Base-by-base conservation (phyloP, 306 rosid genomes). In the Alnus glutinosa region DNA sequence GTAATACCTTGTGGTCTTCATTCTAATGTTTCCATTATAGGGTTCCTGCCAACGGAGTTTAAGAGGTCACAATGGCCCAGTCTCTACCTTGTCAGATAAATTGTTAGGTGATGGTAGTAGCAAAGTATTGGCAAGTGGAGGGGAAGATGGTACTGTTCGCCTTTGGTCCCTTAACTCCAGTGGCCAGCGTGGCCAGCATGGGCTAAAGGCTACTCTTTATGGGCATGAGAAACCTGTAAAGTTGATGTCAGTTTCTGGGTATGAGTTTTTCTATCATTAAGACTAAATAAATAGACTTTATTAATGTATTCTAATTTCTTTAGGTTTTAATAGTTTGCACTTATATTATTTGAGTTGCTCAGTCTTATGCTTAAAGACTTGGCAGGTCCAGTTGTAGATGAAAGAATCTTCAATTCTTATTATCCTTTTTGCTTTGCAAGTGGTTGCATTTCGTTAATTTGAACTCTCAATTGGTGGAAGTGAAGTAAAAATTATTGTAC, bases 91-190 rank as follows among this genome's bases (percentile, higher is more conserved):
- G 2, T 90, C 97, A 47, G 89, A 94, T 85, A 87, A 92, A 84
- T 77, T 94, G 82, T 82, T 92, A 81, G 98, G 94, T 67, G 90
- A 90, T 34, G 94, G 74, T 80, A 58, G 71, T 68, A 81, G 88
- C 82, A 90, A 88, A 84, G 73, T 94, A 59, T 85, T 94, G 89
- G 98, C 97, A 66, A 94, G 98, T 81, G 98, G 98, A 81, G 98
- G 97, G 76, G 97, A 92, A 85, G 98, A 94, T 74, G 89, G 94
- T 77, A 92, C 97, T 47, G 92, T 94, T 78, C 92, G 94, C 74
- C 92, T 94, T 46, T 94, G 96, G 97, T 94, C 96, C 55, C 87
- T 94, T 58, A 73, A 78, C 79, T 87, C 97, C 23, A 75, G 86
- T 78, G 93, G 94, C 54, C 89, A 79, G 78, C 88, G 92, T 30